Base-by-base conservation (phyloP, 2,329 filamentous ascomycete species). In the Aspergillus sp. region DNA sequence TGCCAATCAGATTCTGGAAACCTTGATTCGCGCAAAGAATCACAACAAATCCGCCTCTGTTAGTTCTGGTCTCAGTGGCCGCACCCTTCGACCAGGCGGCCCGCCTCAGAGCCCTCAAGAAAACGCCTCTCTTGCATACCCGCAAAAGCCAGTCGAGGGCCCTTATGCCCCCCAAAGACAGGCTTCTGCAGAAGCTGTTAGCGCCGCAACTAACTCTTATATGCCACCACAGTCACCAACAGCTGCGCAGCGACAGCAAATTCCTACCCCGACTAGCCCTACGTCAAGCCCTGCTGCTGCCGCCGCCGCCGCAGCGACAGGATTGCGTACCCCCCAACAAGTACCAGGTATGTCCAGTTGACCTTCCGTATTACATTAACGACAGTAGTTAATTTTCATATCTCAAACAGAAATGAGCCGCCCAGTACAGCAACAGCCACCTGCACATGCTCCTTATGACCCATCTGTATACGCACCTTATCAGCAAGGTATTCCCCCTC, bases 1-100 rank as follows among this genome's bases (percentile, higher is more conserved):
- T 32, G 93, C 93, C 35, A 97, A 96, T 66, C 83, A 94, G 61
- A 96, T 98, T 52, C 69, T 97, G 43, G 85, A 90, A 51, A 88
- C 90, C 39, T 87, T 96, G 56, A 82, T 88, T 60, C 83, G 82
- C 39, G 84, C 86, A 47, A 94, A 90, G 70, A 81, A 83, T 61
- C 79, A 82, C 76, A 86, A 68, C 74, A 78, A 79, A 60, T 66
- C 67, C 42, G 68, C 73, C 4, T 72, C 72, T 46, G 67, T 74
- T 44, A 71, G 72, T 49, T 72, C 74, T 40, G 70, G 66, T 36
- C 73, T 91, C 66, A 79, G 77, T 47, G 81, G 82, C 39, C 78
- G 79, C 58, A 89, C 85, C 3, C 70, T 91, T 48, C 78, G 88
- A 42, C 72, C 77, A 27, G 61, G 65, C 44, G 67, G 68, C 37